Evolutionary conservation across 768 basidiomycete genomes (phyloP).

Genomic region (Pluteus cervinus): DNA sequence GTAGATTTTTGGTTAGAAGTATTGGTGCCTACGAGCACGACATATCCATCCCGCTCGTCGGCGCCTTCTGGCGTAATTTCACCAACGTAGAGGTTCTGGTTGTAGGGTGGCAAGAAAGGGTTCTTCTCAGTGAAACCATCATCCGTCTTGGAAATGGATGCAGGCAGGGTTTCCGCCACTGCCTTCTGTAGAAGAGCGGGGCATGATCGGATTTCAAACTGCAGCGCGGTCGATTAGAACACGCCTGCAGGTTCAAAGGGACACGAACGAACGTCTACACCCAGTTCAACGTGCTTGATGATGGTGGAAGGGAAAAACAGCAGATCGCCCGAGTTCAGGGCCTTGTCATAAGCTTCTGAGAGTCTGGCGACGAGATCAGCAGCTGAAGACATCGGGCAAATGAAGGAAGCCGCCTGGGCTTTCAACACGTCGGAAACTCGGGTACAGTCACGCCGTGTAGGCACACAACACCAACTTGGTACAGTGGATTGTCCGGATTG

Average conservation of each 20-base stretch:
- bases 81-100: constrained; percentile 67
- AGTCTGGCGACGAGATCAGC: constrained; percentile 51
- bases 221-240: constrained; percentile 1
- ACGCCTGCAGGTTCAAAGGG: background rate
- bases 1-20: constrained; percentile 2
- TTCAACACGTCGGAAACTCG: too few species aligned
- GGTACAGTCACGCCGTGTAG: too few species aligned
- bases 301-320: constrained; percentile 75
- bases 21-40: constrained; percentile 53
- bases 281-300: constrained; percentile 52
- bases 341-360: constrained; percentile 50
- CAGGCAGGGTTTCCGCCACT: too few species aligned
- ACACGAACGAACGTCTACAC: constrained; percentile 48
- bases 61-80: constrained; percentile 61
- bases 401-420: too few species aligned
- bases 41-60: constrained; percentile 55
- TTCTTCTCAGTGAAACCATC: constrained; percentile 30
- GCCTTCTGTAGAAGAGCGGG: constrained; percentile 83
- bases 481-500: too few species aligned
- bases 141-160: background rate
- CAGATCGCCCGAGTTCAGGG: constrained; percentile 57
- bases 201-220: constrained; percentile 88
- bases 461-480: too few species aligned
- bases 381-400: too few species aligned
- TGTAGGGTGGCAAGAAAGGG: constrained; percentile 88